Conservation (phyloP, 2,329 filamentous ascomycete genomes). For the Echinosphaeria canescens region DNA sequence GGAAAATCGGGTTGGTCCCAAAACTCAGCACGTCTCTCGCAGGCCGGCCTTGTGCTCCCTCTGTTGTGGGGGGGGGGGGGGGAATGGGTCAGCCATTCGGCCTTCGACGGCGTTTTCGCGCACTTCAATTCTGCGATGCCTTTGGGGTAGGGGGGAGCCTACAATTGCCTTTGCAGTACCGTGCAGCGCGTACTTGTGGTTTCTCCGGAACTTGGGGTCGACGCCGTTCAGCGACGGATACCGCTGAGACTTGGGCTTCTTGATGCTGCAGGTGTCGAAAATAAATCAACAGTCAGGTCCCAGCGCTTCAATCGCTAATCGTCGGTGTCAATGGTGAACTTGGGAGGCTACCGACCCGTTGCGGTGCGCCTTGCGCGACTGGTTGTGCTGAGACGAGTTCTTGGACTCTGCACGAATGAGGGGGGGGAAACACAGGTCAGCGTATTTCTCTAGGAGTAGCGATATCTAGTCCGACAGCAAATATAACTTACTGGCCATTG, state of each 20-base stretch:
- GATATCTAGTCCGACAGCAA: too few species aligned
- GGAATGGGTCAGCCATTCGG: conserved; percentile 9
- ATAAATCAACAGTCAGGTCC: conserved; percentile 1
- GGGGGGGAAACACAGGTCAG: too few species aligned
- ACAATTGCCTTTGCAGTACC: conserved; percentile 97
- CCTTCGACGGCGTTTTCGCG: conserved; percentile 1
- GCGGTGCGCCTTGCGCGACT: conserved; percentile 95
- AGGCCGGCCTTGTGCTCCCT: conserved; percentile 95
- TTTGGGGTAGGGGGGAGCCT: conserved; percentile 29
- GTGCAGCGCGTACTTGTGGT: conserved; percentile 99
- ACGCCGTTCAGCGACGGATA: conserved; percentile 98
- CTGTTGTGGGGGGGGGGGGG: too few species aligned
- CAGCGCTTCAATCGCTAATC: background rate
- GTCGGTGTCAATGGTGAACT: conserved; percentile 2
- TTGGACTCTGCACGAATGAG: conserved; percentile 89
- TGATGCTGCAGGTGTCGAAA: conserved; percentile 60
- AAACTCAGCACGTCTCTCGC: conserved; percentile 12
- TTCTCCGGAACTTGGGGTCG: conserved; percentile 99
- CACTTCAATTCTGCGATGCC: conserved; percentile 1
- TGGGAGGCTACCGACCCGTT: conserved; percentile 60
- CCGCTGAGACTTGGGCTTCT: conserved; percentile 98
- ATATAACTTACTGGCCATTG: too few species aligned
- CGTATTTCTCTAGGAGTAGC: too few species aligned
- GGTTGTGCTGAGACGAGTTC: conserved; percentile 99
- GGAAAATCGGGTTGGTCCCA: too few species aligned